Evolutionary conservation across 2,329 filamentous ascomycete genomes (phyloP), one percentile per base, ranked within the genome.

Genomic region (Bretziella fagacearum): DNA sequence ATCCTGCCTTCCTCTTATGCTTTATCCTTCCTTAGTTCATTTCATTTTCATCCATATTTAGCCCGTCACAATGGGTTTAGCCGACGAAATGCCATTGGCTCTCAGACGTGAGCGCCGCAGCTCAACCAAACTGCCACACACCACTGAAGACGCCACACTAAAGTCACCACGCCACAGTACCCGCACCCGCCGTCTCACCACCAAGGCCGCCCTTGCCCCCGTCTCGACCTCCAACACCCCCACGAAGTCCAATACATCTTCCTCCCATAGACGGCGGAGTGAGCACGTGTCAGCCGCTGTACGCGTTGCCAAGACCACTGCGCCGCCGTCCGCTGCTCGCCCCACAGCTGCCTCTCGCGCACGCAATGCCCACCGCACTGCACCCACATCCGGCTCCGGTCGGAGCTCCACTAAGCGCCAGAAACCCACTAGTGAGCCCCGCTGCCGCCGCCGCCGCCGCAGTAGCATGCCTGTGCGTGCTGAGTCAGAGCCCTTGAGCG

Each of bases 401-500:
- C 37, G 46, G 20, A 32, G 27, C 17, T 35, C 30, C 4, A 22
- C 23, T 36, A 43, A 39, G 29, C n/a, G 10, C 33, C 22, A 29
- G 23, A 39, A 20, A 5, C n/a, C 42, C 36, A 29, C 35, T 22
- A 4, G 11, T 20, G 35, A 8, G 35, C 35, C 15, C 18, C 35
- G 35, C n/a, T 32, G 44, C 25, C 29, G n/a, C n/a, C n/a, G n/a
- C n/a, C n/a, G n/a, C n/a, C n/a, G n/a, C 3, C n/a, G 35, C n/a
- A n/a, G 17, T 22, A 39, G 35, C 18, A 17, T 39, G 5, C 35
- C 35, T 20, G 18, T 23, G 18, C 15, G 35, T 11, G 15, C 40
- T 3, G 23, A 43, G 23, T 30, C 40, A 58, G 66, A 53, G 51
- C 69, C 48, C 4, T 18, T 44, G 11, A 50, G 48, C 23, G 48